Conservation (phyloP, 495 filamentous ascomycete genomes). For the Neurospora sp. region DNA sequence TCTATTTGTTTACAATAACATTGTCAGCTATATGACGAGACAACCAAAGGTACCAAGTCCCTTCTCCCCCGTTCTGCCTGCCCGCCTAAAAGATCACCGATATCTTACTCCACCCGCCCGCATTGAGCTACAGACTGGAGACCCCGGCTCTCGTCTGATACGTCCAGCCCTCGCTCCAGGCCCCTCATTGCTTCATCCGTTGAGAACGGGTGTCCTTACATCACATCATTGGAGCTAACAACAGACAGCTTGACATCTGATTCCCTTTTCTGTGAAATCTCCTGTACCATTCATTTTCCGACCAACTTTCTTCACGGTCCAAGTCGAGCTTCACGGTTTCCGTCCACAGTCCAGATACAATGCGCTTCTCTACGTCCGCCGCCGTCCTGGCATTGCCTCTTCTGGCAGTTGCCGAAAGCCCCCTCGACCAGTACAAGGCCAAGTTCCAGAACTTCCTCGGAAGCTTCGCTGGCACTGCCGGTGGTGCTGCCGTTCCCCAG, state of each 20-base stretch:
- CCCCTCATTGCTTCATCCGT: background rate
- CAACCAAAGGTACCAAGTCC: background rate
- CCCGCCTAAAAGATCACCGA: background rate
- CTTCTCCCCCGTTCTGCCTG: background rate
- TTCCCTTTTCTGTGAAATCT: background rate
- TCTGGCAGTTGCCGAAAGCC: constrained; percentile 50
- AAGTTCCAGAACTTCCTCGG: constrained; percentile 51
- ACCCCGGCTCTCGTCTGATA: background rate
- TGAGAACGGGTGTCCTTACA: background rate
- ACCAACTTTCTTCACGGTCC: background rate
- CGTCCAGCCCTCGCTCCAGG: background rate
- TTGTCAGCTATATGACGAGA: background rate
- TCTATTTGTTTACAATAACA: background rate
- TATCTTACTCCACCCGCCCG: background rate
- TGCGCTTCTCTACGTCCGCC: constrained; percentile 61
- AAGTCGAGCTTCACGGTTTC: background rate
- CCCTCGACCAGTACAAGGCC: constrained; percentile 52
- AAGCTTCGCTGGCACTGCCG: constrained; percentile 12
- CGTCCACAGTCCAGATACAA: constrained; percentile 29
- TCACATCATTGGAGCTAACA: background rate
- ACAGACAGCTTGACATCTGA: background rate
- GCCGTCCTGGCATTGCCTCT: constrained; percentile 53
- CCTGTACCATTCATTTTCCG: constrained; percentile 2
- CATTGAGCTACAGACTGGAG: background rate
- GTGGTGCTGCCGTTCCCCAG: constrained; percentile 37